Percentiles rank a stretch among this genome's conserved stretches.
These are phyloP conservation scores for Vishniacozyma victoriae DNA, from an alignment of 768 basidiomycete species.

Conservation along the genomic window DNA sequence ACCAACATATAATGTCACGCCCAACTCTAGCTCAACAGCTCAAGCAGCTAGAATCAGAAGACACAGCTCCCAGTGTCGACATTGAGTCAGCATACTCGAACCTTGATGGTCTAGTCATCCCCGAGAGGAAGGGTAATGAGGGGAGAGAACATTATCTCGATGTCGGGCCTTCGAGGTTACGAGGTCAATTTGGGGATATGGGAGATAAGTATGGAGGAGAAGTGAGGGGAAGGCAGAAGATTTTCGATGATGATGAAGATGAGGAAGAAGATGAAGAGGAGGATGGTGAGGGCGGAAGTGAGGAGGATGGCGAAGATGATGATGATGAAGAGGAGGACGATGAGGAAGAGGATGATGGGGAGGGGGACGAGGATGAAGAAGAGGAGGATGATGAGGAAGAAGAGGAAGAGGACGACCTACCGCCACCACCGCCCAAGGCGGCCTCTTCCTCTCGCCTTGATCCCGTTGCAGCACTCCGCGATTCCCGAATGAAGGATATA, in stretches of 20 bases:
- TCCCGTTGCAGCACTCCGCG: constrained; percentile 37
- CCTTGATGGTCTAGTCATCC: constrained; percentile 46
- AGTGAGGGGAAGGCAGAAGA: constrained; percentile 7
- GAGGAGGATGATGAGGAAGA: constrained; percentile 4
- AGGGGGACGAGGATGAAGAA: constrained; percentile 7
- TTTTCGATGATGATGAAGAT: constrained; percentile 8
- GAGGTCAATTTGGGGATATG: constrained; percentile 30
- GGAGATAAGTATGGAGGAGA: constrained; percentile 5
- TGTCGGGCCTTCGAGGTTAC: constrained; percentile 72
- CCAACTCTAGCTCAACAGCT: constrained; percentile 61
- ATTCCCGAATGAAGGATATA: constrained; percentile 40
- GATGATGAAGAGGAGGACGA: constrained; percentile 10
- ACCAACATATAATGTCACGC: constrained; percentile 16
- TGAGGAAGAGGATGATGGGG: constrained; percentile 8
- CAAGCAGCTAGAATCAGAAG: constrained; percentile 66
- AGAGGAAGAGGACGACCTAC: constrained; percentile 9
- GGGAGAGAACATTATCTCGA: constrained; percentile 74
- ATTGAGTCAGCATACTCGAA: constrained; percentile 62
- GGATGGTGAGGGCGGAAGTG: constrained; percentile 17
- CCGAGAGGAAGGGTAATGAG: constrained; percentile 47
- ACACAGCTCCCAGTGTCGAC: constrained; percentile 61
- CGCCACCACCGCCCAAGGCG: no score
- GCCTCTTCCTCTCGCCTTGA: constrained; percentile 19
- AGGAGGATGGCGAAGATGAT: constrained; percentile 5
- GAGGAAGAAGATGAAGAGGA: constrained; percentile 27